Percentiles rank a stretch among this genome's conserved stretches.
Evolutionary conservation across 2,329 filamentous ascomycete species (phyloP).

Genomic region (Colletotrichum lupini): DNA sequence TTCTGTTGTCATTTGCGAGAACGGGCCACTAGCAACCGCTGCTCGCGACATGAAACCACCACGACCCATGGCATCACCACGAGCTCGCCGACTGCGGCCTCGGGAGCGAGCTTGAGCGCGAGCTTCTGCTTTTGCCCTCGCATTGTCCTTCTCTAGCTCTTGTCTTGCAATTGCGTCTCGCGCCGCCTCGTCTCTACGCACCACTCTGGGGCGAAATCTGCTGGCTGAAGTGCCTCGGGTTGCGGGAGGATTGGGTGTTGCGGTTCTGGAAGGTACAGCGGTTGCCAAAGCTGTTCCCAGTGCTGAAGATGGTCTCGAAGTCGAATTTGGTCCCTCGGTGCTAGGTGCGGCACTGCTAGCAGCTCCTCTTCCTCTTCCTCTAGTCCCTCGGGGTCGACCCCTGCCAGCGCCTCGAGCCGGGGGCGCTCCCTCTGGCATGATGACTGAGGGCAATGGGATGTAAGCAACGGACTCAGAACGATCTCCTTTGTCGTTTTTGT

Average conservation of each 20-base stretch:
- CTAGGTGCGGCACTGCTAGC: constrained; percentile 20
- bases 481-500: not conserved
- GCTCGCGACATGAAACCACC: constrained; percentile 50
- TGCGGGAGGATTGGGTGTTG: constrained; percentile 45
- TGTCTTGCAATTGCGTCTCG: constrained; percentile 58
- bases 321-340: constrained; percentile 11
- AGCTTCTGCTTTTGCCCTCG: constrained; percentile 36
- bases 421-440: constrained; percentile 30
- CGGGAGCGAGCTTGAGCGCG: constrained; percentile 35
- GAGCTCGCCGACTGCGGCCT: constrained; percentile 53
- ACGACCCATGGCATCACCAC: constrained; percentile 57
- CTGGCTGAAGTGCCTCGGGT: constrained; percentile 49
- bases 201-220: constrained; percentile 60
- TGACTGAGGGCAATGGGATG: not conserved
- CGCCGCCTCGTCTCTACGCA: constrained; percentile 62
- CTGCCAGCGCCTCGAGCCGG: constrained; percentile 33
- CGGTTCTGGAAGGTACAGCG: constrained; percentile 33
- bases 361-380: constrained; percentile 31
- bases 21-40: constrained; percentile 52
- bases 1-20: constrained; percentile 42
- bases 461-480: not conserved
- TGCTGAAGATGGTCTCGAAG: constrained; percentile 19
- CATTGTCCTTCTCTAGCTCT: constrained; percentile 54
- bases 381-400: constrained; percentile 33
- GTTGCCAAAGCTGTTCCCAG: constrained; percentile 3